Percentiles rank a stretch among this genome's conserved stretches.
These are phyloP conservation scores for Wickerhamiella bombiphila DNA, from an alignment of 805 yeast genomes.

Conservation along the genomic window DNA sequence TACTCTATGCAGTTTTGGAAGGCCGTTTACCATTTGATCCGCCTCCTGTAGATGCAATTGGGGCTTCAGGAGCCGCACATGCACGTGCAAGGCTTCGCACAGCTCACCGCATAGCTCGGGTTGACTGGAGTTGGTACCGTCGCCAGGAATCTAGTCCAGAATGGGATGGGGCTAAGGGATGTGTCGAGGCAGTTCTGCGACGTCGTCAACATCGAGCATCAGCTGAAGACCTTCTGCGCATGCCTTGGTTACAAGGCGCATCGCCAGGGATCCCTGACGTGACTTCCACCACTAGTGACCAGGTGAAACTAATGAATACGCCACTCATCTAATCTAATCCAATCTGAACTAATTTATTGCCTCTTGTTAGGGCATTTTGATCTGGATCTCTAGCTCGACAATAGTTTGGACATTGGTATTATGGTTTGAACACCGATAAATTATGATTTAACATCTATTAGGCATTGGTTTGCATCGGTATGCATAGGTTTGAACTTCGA, in stretches of 20 bases:
- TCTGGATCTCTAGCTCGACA: too few relatives aligned
- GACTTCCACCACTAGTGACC: too few relatives aligned
- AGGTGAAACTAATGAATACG: too few relatives aligned
- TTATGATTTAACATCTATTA: too few relatives aligned
- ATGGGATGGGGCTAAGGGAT: constrained; percentile 34
- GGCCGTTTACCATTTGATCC: constrained; percentile 85
- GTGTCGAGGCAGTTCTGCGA: constrained; percentile 38
- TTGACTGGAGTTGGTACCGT: constrained; percentile 77
- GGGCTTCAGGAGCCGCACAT: constrained; percentile 12
- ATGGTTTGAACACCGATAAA: too few relatives aligned
- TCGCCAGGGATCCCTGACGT: constrained; percentile 4
- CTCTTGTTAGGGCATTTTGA: too few relatives aligned
- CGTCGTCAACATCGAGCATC: constrained; percentile 33
- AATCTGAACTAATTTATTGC: too few relatives aligned
- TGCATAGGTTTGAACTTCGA: too few relatives aligned
- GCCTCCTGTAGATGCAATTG: constrained; percentile 34
- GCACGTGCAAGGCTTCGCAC: constrained; percentile 37
- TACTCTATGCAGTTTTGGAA: constrained; percentile 73
- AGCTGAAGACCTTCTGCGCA: constrained; percentile 24
- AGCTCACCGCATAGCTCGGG: constrained; percentile 81
- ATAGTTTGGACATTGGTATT: too few relatives aligned
- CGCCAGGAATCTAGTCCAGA: constrained; percentile 28
- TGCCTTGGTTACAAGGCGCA: constrained; percentile 25
- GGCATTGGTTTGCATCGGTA: too few relatives aligned
- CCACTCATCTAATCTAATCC: too few relatives aligned